phyloP scores from a whole-genome alignment of 179 eudicot genomes.

The Silene coronaria region DNA sequence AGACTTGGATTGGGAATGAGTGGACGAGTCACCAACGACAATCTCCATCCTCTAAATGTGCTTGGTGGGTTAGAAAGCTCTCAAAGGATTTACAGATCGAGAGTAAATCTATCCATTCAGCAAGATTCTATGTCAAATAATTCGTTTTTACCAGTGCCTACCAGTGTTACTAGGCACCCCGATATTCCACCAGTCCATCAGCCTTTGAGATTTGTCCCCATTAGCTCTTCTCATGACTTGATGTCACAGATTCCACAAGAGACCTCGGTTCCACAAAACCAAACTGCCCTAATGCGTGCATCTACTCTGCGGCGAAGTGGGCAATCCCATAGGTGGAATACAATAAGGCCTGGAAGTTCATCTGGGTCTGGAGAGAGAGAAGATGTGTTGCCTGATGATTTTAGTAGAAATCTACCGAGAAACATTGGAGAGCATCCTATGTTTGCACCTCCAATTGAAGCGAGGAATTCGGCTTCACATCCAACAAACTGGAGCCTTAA shows the following conservation, averaged over 20 bases:
- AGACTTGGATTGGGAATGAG: conserved; percentile 51
- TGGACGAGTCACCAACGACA: conserved; percentile 36
- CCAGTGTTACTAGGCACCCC: conserved; percentile 31
- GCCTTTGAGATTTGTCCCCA: conserved; percentile 40
- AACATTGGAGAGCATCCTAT: conserved; percentile 62
- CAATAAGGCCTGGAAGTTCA: conserved; percentile 40
- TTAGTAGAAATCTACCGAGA: conserved; percentile 44
- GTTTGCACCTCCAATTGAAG: conserved; percentile 48
- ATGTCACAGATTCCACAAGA: conserved; percentile 34
- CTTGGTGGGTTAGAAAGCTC: conserved; percentile 40
- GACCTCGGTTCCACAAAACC: conserved; percentile 33
- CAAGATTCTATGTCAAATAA: conserved; percentile 40
- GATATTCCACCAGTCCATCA: conserved; percentile 35
- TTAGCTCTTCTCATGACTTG: conserved; percentile 41
- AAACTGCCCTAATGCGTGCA: conserved; percentile 30
- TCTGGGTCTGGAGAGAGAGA: conserved; percentile 34
- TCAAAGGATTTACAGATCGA: conserved; percentile 48
- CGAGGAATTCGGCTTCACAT: conserved; percentile 39
- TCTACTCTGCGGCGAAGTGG: conserved; percentile 44
- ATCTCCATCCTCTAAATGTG: conserved; percentile 28
- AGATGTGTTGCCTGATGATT: conserved; percentile 32
- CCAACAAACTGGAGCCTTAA: conserved; percentile 42
- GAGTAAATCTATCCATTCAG: conserved; percentile 43
- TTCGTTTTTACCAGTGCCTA: conserved; percentile 28
- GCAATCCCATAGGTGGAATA: conserved; percentile 53